Evolutionary conservation across 805 yeast genomes (phyloP), one percentile per base, ranked within the genome.

Genomic region (Wickerhamomyces kurtzmanii): DNA sequence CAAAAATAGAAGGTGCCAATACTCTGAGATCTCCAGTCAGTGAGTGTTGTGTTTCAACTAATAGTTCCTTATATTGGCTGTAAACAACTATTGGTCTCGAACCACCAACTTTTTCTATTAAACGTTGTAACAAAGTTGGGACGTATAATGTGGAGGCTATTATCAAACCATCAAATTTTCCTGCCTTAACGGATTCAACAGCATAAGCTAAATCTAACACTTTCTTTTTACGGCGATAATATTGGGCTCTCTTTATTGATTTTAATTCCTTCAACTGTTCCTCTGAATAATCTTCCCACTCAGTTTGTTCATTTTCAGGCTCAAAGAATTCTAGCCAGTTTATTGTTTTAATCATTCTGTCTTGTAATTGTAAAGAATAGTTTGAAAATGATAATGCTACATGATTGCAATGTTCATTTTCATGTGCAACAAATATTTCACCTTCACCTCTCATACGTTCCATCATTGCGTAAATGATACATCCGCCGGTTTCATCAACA

Each of bases 401-500:
- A 16, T 77, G 57, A 47, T 87, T 87, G 3, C 94, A 76, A 47
- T 89, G 96, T 51, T 91, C 98, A 52, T 85, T 85, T 48, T 91
- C 98, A 54, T 91, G 96, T 2, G 77, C 62, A 13, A 84, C 65
- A 3, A 84, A 64, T 24, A 91, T 72, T 29, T 71, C 58, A 10
- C 95, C 94, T 3, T 45, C 52, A 5, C 72, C 71, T 34, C 74
- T 75, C 89, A 93, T 83, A 47, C 96, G 65, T 50, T 91, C 99
- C 54, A 91, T 49, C 66, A 91, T 62, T 4, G 94, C 84, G 34
- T 82, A 82, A 5, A 82, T 70, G 1, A 91, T 49, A n/a, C 89
- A 65, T 6, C 97, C 96, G 18, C 94, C 87, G n/a, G 95, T 80
- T 47, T 91, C 98, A 47, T 91, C 99, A 30, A 85, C 65, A 4